Evolutionary conservation across 2,329 filamentous ascomycete genomes (phyloP), one percentile per base, ranked within the genome.

Genomic region (Fusarium sacchari): DNA sequence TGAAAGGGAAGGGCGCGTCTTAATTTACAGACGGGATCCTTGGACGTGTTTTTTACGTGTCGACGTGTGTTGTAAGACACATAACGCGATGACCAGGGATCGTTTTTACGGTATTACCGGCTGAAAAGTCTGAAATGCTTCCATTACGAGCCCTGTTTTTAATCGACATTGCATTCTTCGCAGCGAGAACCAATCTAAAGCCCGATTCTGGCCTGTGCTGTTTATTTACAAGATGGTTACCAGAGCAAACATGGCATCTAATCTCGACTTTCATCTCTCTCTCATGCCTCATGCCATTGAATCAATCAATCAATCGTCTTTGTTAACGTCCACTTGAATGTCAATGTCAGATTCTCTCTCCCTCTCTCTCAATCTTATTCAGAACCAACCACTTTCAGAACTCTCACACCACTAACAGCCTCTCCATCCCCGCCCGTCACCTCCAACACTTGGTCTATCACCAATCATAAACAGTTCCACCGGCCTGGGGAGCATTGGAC

Each of bases 401-500:
- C 37, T 57, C 55, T 55, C 34, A 40, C 50, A 30, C 50, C 56
- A 61, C 71, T 64, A 60, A 67, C 71, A 68, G 24, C 42, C 47
- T 58, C 56, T 67, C 58, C 58, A 53, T 67, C 60, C 42, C 60
- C 47, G 15, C 61, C 52, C 52, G 20, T 64, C 69, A 67, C 70
- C 60, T 63, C 64, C 52, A 61, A 67, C 66, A 71, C 67, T 60
- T 62, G 43, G 37, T 60, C 24, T 7, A 6, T 43, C 50, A 57
- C 56, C 78, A 79, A 79, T 80, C 72, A 80, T 28, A 47, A 47
- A 64, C 63, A 47, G 68, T 79, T 67, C 77, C 78, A 77, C 57
- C 60, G 50, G 55, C 67, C 64, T 79, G 78, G 77, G 76, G 76
- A 79, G 72, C 76, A 74, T 69, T 69, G 74, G 68, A 52, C 66